Percentiles rank a stretch among this genome's conserved stretches.
These are phyloP conservation scores for Hemileccinum rubropunctum DNA, from an alignment of 768 basidiomycete species.

Conservation along the genomic window DNA sequence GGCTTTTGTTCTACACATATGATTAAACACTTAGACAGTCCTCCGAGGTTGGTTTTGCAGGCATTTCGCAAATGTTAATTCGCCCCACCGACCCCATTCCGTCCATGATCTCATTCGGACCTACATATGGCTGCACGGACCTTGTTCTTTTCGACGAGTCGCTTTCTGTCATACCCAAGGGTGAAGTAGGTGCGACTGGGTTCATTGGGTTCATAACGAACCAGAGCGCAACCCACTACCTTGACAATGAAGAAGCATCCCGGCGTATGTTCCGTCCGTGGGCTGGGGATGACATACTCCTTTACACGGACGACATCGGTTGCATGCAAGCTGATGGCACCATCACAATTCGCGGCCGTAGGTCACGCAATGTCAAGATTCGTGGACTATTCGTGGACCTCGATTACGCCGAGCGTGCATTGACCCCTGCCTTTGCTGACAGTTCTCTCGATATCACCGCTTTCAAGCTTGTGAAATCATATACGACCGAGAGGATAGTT, in stretches of 20 bases:
- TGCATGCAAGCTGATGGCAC: constrained; percentile 27
- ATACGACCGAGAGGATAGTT: constrained; percentile 23
- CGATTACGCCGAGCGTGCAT: constrained; percentile 27
- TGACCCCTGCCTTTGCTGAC: constrained; percentile 22
- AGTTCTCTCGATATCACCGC: constrained; percentile 15
- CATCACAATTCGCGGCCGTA: constrained; percentile 25
- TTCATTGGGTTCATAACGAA: constrained; percentile 26
- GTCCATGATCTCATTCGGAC: constrained; percentile 24
- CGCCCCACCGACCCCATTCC: constrained; percentile 25
- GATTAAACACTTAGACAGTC: constrained; percentile 8
- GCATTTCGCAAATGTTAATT: constrained; percentile 30
- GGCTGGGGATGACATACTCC: constrained; percentile 19
- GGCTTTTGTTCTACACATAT: neutral
- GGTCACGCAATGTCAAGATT: constrained; percentile 29
- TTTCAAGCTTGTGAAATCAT: constrained; percentile 30
- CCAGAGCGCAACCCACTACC: constrained; percentile 29
- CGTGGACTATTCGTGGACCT: constrained; percentile 29
- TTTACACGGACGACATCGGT: constrained; percentile 30
- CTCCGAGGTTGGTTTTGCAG: constrained; percentile 31
- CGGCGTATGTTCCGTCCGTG: constrained; percentile 29
- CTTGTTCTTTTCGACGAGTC: constrained; percentile 28
- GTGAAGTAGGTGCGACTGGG: constrained; percentile 22
- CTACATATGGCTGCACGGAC: constrained; percentile 28
- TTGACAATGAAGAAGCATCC: constrained; percentile 25
- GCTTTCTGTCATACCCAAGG: constrained; percentile 20